Percentiles rank a stretch among this genome's conserved stretches.
Conservation (phyloP, 805 yeast genomes). For the Metschnikowia henanensis region DNA sequence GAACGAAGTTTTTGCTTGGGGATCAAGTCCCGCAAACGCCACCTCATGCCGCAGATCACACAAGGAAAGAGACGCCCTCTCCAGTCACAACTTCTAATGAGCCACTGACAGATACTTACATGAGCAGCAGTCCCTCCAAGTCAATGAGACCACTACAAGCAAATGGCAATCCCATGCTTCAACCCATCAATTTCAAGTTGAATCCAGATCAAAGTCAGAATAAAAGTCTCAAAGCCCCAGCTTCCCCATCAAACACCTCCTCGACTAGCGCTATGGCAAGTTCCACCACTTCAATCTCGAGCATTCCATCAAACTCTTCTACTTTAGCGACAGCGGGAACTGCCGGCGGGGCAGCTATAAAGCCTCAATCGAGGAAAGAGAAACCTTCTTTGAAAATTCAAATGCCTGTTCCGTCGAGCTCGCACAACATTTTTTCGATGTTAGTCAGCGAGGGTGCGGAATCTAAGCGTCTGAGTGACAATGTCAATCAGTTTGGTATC, state of each 20-base stretch:
- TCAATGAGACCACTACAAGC: constrained; percentile 52
- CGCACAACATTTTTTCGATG: constrained; percentile 36
- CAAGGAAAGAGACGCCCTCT: constrained; percentile 32
- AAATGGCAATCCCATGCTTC: constrained; percentile 47
- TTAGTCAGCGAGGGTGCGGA: constrained; percentile 33
- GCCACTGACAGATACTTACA: constrained; percentile 15
- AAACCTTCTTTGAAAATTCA: constrained; percentile 63
- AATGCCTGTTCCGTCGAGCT: constrained; percentile 68
- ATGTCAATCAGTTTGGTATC: constrained; percentile 69
- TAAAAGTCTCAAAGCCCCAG: background rate
- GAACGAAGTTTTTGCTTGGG: constrained; percentile 3
- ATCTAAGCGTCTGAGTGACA: constrained; percentile 27
- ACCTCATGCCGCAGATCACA: constrained; percentile 12
- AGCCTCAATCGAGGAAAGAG: constrained; percentile 33
- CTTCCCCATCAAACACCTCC: background rate
- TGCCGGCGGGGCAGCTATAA: background rate
- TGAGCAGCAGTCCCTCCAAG: constrained; percentile 39
- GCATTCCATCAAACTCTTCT: background rate
- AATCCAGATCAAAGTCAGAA: constrained; percentile 5
- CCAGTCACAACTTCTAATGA: constrained; percentile 17
- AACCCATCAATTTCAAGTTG: constrained; percentile 52
- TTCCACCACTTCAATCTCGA: background rate
- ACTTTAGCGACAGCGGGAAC: constrained; percentile 1
- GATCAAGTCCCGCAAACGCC: constrained; percentile 18
- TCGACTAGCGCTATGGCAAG: background rate